These are phyloP conservation scores for Arthrobotrys entomopaga DNA, from an alignment of 2,329 filamentous ascomycete genomes.

Conservation along the genomic window DNA sequence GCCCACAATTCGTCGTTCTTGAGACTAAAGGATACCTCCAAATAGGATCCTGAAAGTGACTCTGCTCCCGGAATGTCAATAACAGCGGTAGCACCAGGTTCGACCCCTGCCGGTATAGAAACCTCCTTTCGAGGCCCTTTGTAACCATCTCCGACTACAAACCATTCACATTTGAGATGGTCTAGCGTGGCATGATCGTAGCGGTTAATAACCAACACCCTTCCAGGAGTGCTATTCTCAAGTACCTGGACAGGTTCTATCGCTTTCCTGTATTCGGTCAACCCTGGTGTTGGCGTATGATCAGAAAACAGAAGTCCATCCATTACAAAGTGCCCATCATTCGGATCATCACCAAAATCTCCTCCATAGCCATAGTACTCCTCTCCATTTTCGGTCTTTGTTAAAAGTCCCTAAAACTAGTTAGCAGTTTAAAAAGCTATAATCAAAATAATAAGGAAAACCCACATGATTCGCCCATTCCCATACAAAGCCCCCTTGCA, in stretches of 20 bases:
- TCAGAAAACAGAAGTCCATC: slow-evolving; percentile 69
- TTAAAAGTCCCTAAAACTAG: slow-evolving; percentile 63
- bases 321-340: slow-evolving; percentile 72
- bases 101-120: slow-evolving; percentile 1
- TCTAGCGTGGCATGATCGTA: slow-evolving; percentile 66
- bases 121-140: slow-evolving; percentile 58
- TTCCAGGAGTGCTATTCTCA: slow-evolving; percentile 18
- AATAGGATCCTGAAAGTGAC: neutral
- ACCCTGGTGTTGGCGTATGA: slow-evolving; percentile 69
- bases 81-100: slow-evolving; percentile 3
- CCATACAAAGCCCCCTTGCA: slow-evolving; percentile 76
- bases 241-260: slow-evolving; percentile 68
- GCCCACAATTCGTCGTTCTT: slow-evolving; percentile 67
- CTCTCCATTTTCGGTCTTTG: slow-evolving; percentile 60
- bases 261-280: slow-evolving; percentile 70
- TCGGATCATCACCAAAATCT: slow-evolving; percentile 71
- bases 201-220: slow-evolving; percentile 65
- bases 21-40: slow-evolving; percentile 61
- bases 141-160: slow-evolving; percentile 60
- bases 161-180: slow-evolving; percentile 61
- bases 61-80: neutral
- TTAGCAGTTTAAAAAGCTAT: neutral
- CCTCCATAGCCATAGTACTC: slow-evolving; percentile 71
- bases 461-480: slow-evolving; percentile 71
- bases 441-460: too few species aligned